These are phyloP conservation scores for Fusarium papillatum DNA, from an alignment of 2,329 filamentous ascomycete species.

Conservation along the genomic window DNA sequence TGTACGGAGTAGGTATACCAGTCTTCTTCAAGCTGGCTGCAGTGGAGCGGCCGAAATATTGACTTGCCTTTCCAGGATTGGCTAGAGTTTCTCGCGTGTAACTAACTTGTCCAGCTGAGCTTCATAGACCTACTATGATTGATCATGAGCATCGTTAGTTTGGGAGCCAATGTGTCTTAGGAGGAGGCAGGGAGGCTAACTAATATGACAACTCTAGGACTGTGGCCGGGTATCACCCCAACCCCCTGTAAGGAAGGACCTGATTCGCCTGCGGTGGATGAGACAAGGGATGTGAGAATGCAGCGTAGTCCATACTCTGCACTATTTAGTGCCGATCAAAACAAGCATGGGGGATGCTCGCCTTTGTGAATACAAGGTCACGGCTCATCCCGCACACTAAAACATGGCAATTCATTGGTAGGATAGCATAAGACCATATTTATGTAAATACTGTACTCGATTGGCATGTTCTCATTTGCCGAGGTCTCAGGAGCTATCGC, in stretches of 20 bases:
- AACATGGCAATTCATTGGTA: no score
- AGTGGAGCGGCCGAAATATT: background rate
- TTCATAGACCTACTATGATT: background rate
- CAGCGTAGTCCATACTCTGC: background rate
- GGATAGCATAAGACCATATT: no score
- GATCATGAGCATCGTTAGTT: background rate
- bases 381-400: background rate
- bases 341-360: background rate
- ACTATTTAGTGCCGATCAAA: background rate
- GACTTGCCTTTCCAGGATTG: background rate
- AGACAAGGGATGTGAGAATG: background rate
- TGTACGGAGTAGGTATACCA: background rate
- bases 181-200: background rate
- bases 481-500: background rate
- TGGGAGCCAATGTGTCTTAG: background rate
- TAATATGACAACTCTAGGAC: background rate
- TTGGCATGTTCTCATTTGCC: no score
- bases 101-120: background rate
- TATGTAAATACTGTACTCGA: no score
- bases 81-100: background rate
- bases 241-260: background rate
- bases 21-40: background rate
- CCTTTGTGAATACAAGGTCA: background rate
- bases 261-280: background rate
- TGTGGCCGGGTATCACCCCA: background rate